These are phyloP conservation scores for Hypoxylon sp. DNA, from an alignment of 2,329 filamentous ascomycete genomes.

Conservation along the genomic window DNA sequence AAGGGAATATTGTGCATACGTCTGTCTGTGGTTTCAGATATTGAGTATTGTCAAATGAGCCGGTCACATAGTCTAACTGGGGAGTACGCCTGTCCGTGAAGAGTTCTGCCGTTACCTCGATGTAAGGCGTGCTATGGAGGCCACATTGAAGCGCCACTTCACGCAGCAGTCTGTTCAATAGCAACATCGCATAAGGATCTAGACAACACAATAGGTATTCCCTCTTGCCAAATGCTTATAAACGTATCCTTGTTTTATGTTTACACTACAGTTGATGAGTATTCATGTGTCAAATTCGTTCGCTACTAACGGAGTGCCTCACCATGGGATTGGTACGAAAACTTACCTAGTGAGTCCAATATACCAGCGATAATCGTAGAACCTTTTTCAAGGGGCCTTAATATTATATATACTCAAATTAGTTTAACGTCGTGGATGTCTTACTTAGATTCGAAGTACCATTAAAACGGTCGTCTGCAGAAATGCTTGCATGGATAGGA, in stretches of 20 bases:
- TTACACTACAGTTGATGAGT: background rate
- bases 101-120: background rate
- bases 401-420: no score
- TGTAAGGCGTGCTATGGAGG: background rate
- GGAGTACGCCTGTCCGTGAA: constrained; percentile 5
- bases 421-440: no score
- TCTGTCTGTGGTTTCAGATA: background rate
- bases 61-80: background rate
- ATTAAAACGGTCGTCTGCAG: no score
- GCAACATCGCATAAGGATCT: background rate
- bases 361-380: no score
- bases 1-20: background rate
- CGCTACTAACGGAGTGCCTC: background rate
- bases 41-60: background rate
- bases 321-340: no score
- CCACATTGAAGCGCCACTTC: constrained; percentile 2
- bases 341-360: no score
- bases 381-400: no score
- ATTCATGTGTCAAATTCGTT: background rate
- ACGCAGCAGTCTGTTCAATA: background rate
- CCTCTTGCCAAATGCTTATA: background rate
- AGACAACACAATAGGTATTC: background rate
- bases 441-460: no score
- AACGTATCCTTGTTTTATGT: background rate
- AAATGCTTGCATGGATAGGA: no score